These are phyloP conservation scores for Coemansia sp. DNA, from an alignment of 192 early-diverging fungal genomes.

Conservation along the genomic window DNA sequence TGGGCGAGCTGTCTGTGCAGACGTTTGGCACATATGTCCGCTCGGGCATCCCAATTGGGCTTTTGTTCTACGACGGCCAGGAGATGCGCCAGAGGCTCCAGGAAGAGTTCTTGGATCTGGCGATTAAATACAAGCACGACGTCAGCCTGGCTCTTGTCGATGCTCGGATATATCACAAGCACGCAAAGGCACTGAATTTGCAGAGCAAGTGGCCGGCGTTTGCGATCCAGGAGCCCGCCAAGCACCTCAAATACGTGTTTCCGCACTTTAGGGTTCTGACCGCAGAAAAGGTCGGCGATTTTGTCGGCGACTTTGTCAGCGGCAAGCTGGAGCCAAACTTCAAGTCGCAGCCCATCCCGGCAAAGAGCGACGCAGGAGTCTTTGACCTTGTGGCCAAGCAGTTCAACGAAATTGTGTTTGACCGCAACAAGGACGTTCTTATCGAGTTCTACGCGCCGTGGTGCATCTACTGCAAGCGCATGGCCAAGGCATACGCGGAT, in stretches of 20 bases:
- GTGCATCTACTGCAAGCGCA: conserved; percentile 82
- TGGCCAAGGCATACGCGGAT: conserved; percentile 73
- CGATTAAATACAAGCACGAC: conserved; percentile 78
- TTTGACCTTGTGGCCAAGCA: conserved; percentile 83
- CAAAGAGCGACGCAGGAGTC: conserved; percentile 82
- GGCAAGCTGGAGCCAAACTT: conserved; percentile 72
- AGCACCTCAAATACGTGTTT: conserved; percentile 79
- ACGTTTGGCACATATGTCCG: conserved; percentile 84
- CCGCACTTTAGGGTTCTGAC: conserved; percentile 66
- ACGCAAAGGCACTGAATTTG: conserved; percentile 78
- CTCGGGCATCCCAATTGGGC: conserved; percentile 80
- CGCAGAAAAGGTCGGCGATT: conserved; percentile 56
- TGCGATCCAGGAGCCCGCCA: conserved; percentile 72
- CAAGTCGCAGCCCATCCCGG: conserved; percentile 82
- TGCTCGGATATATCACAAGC: conserved; percentile 72
- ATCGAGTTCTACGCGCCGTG: conserved; percentile 91
- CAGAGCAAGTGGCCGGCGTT: conserved; percentile 92
- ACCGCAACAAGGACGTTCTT: conserved; percentile 85
- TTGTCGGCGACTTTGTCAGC: conserved; percentile 62
- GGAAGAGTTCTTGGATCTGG: conserved; percentile 59
- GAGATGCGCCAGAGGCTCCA: conserved; percentile 59
- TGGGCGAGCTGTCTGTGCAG: conserved; percentile 85
- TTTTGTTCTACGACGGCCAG: conserved; percentile 70
- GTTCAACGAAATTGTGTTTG: conserved; percentile 84
- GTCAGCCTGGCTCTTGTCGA: conserved; percentile 89